phyloP scores from a whole-genome alignment of 2,329 filamentous ascomycete species.

The Neonectria punicea region DNA sequence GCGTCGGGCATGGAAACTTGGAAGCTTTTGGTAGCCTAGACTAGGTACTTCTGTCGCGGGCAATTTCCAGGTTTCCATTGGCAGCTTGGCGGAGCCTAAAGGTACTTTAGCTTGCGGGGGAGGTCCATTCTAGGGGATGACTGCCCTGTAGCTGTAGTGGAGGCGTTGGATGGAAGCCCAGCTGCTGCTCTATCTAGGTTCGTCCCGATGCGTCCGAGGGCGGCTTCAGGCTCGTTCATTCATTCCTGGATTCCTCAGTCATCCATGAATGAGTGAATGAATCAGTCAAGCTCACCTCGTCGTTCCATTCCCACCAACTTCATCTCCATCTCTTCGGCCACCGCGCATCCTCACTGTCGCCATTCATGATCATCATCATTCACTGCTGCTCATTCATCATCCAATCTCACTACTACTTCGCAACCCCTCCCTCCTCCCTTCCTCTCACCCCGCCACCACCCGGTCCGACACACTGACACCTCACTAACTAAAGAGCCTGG shows the following conservation, averaged over 20 bases:
- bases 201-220: neutral
- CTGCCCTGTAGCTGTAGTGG: no score
- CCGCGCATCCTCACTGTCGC: neutral
- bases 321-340: neutral
- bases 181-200: no score
- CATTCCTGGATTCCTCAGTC: neutral
- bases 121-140: neutral
- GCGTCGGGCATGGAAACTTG: neutral
- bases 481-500: neutral
- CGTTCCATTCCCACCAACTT: neutral
- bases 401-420: neutral
- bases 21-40: neutral
- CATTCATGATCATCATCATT: no score
- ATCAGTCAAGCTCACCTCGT: no score
- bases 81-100: neutral
- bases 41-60: slow-evolving; percentile 1
- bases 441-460: neutral
- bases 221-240: neutral
- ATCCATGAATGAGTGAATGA: neutral
- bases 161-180: neutral
- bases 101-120: neutral
- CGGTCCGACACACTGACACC: no score
- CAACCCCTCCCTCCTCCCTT: neutral
- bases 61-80: neutral
- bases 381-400: neutral